Evolutionary conservation across 2,329 filamentous ascomycete genomes (phyloP).

Genomic region (Colletotrichum tamarilloi): DNA sequence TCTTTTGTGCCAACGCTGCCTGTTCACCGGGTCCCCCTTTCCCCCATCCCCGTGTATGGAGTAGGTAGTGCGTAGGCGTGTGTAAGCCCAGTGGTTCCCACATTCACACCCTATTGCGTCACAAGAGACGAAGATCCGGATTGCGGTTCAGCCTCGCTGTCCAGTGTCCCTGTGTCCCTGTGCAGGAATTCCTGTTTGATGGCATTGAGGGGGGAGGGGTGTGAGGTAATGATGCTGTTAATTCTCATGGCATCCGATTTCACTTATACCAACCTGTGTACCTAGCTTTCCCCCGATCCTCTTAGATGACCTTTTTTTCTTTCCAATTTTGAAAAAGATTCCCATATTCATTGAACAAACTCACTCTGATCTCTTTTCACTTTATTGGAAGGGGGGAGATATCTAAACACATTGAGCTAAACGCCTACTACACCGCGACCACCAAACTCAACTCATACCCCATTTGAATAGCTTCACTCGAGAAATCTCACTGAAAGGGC

Average conservation of each 20-base stretch:
- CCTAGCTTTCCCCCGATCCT: neutral
- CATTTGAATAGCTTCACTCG: neutral
- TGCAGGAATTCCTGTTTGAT: neutral
- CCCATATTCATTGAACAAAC: neutral
- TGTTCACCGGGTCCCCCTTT: conserved; percentile 5
- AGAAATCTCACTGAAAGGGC: neutral
- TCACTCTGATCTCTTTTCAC: neutral
- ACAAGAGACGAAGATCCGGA: neutral
- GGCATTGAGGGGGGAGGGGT: neutral
- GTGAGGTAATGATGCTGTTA: conserved; percentile 25
- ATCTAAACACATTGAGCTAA: neutral
- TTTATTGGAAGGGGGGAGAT: neutral
- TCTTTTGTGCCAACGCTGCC: neutral
- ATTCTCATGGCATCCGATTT: neutral
- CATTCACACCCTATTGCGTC: conserved; percentile 30
- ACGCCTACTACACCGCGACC: neutral
- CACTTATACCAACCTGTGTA: neutral
- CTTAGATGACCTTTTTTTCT: neutral
- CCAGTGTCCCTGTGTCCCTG: too few species aligned
- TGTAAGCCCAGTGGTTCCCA: neutral
- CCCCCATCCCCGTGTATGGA: too few species aligned
- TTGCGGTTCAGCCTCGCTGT: conserved; percentile 12
- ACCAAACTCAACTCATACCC: neutral
- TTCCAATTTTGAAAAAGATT: neutral
- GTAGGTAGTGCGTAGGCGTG: neutral